Conservation (phyloP, 1,284 basidiomycete species). For the Anthracocystis walkeri region DNA sequence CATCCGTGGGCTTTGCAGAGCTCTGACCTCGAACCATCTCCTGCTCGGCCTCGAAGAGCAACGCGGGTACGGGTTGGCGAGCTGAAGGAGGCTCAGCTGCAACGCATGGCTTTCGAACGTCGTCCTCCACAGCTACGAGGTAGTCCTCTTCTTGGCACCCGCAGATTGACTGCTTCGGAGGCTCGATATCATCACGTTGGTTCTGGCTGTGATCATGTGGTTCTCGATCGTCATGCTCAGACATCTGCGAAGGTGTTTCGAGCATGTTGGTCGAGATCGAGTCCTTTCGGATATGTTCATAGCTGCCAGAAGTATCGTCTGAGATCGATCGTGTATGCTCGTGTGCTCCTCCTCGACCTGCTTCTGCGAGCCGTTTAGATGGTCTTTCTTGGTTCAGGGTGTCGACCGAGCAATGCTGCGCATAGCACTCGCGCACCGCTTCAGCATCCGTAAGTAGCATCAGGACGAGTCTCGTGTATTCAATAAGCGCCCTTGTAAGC, state of each 20-base stretch:
- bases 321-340: not conserved
- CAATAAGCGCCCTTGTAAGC: slow-evolving; percentile 15
- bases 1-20: not conserved
- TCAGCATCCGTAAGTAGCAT: slow-evolving; percentile 21
- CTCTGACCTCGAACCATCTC: not conserved
- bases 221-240: slow-evolving; percentile 1
- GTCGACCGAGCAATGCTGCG: slow-evolving; percentile 14
- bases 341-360: not conserved
- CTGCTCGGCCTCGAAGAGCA: not conserved
- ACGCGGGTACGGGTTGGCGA: not conserved
- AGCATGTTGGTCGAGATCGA: slow-evolving; percentile 27
- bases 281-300: slow-evolving; percentile 2
- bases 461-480: slow-evolving; percentile 17
- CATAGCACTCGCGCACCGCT: slow-evolving; percentile 16
- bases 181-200: not conserved
- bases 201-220: too few relatives aligned
- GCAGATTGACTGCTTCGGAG: slow-evolving; percentile 8
- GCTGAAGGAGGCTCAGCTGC: not conserved
- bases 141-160: slow-evolving; percentile 22
- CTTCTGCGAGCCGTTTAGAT: not conserved
- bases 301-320: too few relatives aligned
- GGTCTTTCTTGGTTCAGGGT: slow-evolving; percentile 6
- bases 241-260: slow-evolving; percentile 18
- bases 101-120: slow-evolving; percentile 21
- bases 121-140: slow-evolving; percentile 29